Evolutionary conservation across 371 early-diverging fungal species (phyloP).

Genomic region (Mucor indicus): DNA sequence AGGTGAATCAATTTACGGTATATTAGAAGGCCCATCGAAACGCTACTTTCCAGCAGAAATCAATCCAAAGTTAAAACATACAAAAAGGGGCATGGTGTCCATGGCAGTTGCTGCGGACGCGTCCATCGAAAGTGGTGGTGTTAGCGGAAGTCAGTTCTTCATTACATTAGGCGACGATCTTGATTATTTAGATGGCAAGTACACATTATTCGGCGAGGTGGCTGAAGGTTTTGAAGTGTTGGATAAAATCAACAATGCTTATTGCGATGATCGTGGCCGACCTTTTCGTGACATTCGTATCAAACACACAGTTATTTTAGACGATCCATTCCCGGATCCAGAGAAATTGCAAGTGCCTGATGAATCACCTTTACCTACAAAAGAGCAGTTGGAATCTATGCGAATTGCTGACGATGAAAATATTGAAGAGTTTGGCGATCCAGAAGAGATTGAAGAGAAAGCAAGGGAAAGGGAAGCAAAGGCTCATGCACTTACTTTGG

Average conservation of each 20-base stretch:
- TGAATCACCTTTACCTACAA: conserved; percentile 80
- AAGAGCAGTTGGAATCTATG: conserved; percentile 71
- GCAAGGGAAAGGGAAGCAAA: conserved; percentile 76
- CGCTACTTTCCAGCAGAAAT: conserved; percentile 85
- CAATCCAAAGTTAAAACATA: conserved; percentile 85
- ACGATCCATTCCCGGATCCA: conserved; percentile 94
- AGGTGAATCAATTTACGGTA: conserved; percentile 74
- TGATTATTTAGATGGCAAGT: conserved; percentile 94
- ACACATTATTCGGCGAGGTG: conserved; percentile 96
- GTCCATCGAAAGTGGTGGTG: conserved; percentile 41
- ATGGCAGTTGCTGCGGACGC: conserved; percentile 71
- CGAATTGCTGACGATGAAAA: conserved; percentile 86
- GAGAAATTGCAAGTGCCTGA: conserved; percentile 68
- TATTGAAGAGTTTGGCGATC: conserved; percentile 65
- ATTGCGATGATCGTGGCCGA: conserved; percentile 71
- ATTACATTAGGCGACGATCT: conserved; percentile 86
- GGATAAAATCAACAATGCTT: conserved; percentile 74
- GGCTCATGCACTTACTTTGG: conserved; percentile 89
- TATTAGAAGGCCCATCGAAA: conserved; percentile 46
- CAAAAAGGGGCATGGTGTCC: conserved; percentile 76
- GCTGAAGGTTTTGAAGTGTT: conserved; percentile 92
- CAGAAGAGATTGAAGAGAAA: conserved; percentile 69
- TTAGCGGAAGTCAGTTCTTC: conserved; percentile 93
- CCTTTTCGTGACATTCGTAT: conserved; percentile 91
- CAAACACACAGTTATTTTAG: conserved; percentile 88